phyloP scores from a whole-genome alignment of 306 rosid genomes.

The Macrotyloma uniflorum region DNA sequence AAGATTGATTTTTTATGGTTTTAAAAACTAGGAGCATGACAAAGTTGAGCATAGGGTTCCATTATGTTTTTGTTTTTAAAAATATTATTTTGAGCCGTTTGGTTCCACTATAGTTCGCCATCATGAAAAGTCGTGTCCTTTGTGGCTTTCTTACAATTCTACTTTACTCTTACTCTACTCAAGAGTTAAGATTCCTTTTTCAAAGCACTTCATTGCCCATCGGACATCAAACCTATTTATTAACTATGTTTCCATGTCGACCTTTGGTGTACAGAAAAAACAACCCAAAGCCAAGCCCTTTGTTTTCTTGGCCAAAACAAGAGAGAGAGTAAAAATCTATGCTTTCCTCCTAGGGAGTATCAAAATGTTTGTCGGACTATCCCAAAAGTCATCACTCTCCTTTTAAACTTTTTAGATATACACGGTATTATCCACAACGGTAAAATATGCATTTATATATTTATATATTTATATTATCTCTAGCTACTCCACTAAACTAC shows the following conservation, averaged over 20 bases:
- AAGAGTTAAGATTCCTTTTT: constrained; percentile 49
- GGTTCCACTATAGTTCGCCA: constrained; percentile 45
- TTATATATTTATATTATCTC: background rate
- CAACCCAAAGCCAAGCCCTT: background rate
- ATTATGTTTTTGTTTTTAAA: background rate
- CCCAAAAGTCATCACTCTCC: constrained; percentile 41
- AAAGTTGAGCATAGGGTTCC: constrained; percentile 49
- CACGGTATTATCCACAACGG: constrained; percentile 43
- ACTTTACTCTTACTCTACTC: constrained; percentile 47
- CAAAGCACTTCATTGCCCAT: constrained; percentile 37
- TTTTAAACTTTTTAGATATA: constrained; percentile 26
- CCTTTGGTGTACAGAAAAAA: constrained; percentile 30
- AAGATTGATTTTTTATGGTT: background rate
- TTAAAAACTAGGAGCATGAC: constrained; percentile 5
- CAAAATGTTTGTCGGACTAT: constrained; percentile 47
- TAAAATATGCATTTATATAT: constrained; percentile 18
- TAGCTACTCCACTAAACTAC: background rate
- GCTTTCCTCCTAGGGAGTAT: constrained; percentile 42
- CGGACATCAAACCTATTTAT: constrained; percentile 42
- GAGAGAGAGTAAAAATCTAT: constrained; percentile 29
- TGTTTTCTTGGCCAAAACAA: constrained; percentile 27
- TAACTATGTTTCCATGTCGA: constrained; percentile 31
- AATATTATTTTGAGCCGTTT: constrained; percentile 25
- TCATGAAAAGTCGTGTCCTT: constrained; percentile 56
- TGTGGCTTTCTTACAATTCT: constrained; percentile 41